A percentile compares a stretch with the other conserved stretches of the same genome.
phyloP scores from a whole-genome alignment of 2,329 filamentous ascomycete species.

The Cordyceps javanica region DNA sequence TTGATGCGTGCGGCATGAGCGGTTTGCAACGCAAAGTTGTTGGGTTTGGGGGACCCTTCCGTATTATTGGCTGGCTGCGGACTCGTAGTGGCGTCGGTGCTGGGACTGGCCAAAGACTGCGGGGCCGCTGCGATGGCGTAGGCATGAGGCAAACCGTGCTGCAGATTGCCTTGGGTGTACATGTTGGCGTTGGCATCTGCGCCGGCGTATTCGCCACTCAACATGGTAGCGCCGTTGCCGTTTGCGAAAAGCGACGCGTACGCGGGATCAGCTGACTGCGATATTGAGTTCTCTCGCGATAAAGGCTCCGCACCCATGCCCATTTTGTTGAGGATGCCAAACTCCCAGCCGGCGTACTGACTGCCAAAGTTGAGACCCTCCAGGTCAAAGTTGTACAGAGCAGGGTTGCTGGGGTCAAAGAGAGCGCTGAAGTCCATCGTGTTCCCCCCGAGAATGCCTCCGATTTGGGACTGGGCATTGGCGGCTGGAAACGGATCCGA shows the following conservation, averaged over 20 bases:
- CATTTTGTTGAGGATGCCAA: constrained; percentile 95
- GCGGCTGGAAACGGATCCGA: constrained; percentile 63
- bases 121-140: constrained; percentile 59
- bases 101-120: constrained; percentile 57
- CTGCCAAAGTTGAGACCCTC: constrained; percentile 86
- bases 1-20: constrained; percentile 32
- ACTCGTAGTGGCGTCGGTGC: constrained; percentile 57
- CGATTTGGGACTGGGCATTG: constrained; percentile 41
- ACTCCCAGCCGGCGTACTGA: constrained; percentile 91
- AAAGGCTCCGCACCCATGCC: constrained; percentile 68
- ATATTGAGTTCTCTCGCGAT: constrained; percentile 56
- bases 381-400: constrained; percentile 91
- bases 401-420: constrained; percentile 88
- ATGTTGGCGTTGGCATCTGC: constrained; percentile 44
- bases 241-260: constrained; percentile 46
- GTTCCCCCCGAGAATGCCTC: constrained; percentile 45
- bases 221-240: constrained; percentile 37
- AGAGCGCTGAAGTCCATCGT: constrained; percentile 52
- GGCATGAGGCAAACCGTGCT: constrained; percentile 58
- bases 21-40: constrained; percentile 21
- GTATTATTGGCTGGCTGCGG: constrained; percentile 50
- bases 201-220: constrained; percentile 48
- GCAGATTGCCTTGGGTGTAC: constrained; percentile 52
- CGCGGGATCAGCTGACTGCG: constrained; percentile 31
- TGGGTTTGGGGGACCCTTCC: constrained; percentile 44